Conservation (phyloP, 192 early-diverging fungal species). For the Mortierella claussenii region DNA sequence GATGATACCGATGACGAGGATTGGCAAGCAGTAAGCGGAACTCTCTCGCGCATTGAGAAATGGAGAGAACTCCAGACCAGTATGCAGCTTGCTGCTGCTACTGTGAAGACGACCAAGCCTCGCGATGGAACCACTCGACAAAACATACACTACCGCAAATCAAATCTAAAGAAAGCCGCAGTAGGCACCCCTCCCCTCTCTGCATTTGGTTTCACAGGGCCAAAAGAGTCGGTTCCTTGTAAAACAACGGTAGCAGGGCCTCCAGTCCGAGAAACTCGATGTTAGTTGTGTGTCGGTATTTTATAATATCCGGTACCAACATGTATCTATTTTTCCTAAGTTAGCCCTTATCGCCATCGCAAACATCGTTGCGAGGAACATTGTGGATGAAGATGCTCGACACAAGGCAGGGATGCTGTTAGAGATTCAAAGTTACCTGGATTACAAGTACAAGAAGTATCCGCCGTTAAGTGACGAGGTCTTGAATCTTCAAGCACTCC, state of each 20-base stretch:
- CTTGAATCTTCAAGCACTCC: neutral
- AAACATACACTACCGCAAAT: neutral
- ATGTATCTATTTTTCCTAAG: no score
- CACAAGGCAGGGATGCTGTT: neutral
- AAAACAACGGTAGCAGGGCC: neutral
- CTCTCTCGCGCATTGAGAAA: neutral
- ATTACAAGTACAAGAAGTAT: neutral
- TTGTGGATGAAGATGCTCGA: neutral
- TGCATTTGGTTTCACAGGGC: neutral
- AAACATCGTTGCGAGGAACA: neutral
- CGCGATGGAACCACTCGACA: conserved; percentile 5
- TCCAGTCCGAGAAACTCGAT: neutral
- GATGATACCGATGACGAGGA: neutral
- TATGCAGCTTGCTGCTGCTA: neutral
- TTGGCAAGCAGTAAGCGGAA: conserved; percentile 2
- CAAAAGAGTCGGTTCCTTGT: no score
- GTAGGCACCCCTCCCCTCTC: neutral
- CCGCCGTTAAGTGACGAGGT: neutral
- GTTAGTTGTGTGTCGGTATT: neutral
- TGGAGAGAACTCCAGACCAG: neutral
- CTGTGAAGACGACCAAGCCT: neutral
- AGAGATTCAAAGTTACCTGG: conserved; percentile 6
- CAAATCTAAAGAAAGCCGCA: neutral
- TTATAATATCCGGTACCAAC: neutral
- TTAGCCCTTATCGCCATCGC: neutral